These are phyloP conservation scores for Dendrostoma leiphaemia DNA, from an alignment of 2,329 filamentous ascomycete genomes.

Conservation along the genomic window DNA sequence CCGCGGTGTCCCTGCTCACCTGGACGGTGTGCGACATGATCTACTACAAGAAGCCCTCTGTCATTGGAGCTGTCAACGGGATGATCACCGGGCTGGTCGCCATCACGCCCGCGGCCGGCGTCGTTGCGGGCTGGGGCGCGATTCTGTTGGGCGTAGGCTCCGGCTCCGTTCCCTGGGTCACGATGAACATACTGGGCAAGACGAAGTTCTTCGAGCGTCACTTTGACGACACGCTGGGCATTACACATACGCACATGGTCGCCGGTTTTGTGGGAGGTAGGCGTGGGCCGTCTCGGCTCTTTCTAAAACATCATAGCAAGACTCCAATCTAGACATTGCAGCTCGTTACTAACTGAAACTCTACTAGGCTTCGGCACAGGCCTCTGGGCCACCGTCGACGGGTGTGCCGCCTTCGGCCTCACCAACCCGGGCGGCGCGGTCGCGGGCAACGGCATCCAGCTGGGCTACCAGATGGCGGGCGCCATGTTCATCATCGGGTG, in stretches of 20 bases:
- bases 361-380: constrained; percentile 44
- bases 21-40: constrained; percentile 45
- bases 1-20: constrained; percentile 43
- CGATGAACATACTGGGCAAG: constrained; percentile 46
- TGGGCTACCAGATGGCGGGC: constrained; percentile 33
- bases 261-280: constrained; percentile 43
- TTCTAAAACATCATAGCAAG: no score
- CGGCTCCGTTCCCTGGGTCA: constrained; percentile 45
- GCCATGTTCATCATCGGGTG: constrained; percentile 36
- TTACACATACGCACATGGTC: constrained; percentile 41
- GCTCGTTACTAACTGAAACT: no score
- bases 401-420: constrained; percentile 43
- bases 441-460: constrained; percentile 47
- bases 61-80: constrained; percentile 48
- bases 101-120: constrained; percentile 50
- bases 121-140: constrained; percentile 50
- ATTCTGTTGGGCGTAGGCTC: constrained; percentile 44
- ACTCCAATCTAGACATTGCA: no score
- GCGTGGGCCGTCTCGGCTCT: no score
- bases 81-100: constrained; percentile 52
- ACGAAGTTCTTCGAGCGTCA: constrained; percentile 22
- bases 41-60: constrained; percentile 47
- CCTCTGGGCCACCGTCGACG: constrained; percentile 44
- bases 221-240: constrained; percentile 27
- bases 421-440: constrained; percentile 46